Base-by-base conservation (phyloP, 805 yeast species). In the Ogataea methylovora region DNA sequence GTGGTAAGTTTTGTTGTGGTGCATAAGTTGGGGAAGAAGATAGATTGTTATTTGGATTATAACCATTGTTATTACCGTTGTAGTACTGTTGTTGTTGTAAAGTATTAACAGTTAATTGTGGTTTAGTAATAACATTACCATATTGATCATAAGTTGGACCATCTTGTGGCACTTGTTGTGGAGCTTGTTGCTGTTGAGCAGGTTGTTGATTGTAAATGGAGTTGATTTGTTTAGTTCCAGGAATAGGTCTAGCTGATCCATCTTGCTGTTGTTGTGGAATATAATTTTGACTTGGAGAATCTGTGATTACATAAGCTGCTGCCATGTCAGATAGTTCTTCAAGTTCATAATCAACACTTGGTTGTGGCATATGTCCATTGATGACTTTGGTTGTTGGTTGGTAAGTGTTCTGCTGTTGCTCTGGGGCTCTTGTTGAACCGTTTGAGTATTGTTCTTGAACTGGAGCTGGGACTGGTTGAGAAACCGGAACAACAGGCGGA, bases 271-370 rank as follows among this genome's bases (percentile, higher is more conserved):
- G 30, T 6, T 3, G 22, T 25, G 28, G 48, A 23, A 36, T 39
- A 22, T 45, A 38, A 30, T 42, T 42, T 26, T 46, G 44, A 13
- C 24, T 18, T 11, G 57, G 51, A 5, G 57, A 39, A 36, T 54
- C 55, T 5, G 51, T 37, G 4, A 46, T 34, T 6, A 44, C 54
- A 34, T 53, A 55, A 24, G 48, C 52, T 19, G 46, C 54, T 5
- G 56, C 57, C 49, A 54, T 42, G 25, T 55, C 47, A 14, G 60
- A 50, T 17, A 60, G 37, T 27, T 56, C 60, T 36, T 49, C 58
- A 29, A 52, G 38, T 30, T 54, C 59, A 15, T 48, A 44, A n/a
- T 51, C 57, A 21, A 39, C 40, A 36, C 35, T 41, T 16, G 45
- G 43, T 33, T 46, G 49, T n/a, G 40, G 15, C 9, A n/a, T 30